phyloP scores from a whole-genome alignment of 495 filamentous ascomycete species.

The Cercophora samala region DNA sequence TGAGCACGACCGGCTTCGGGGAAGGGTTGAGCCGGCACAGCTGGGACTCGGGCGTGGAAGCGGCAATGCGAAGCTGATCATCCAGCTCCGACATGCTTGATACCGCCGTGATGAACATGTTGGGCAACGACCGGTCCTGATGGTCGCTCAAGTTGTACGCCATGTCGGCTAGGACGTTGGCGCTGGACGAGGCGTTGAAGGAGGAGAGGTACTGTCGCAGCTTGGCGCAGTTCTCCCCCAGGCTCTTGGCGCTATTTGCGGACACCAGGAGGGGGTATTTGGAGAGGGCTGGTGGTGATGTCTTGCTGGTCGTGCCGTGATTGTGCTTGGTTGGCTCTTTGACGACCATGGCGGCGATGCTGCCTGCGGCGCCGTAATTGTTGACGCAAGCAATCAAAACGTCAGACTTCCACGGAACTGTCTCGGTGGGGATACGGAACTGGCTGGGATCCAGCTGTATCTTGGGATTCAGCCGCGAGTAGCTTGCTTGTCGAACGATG shows the following conservation, averaged over 20 bases:
- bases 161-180: not conserved
- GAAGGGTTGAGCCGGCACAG: not conserved
- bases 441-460: constrained; percentile 36
- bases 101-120: no score
- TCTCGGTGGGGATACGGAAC: constrained; percentile 36
- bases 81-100: not conserved
- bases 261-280: constrained; percentile 12
- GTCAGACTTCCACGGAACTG: constrained; percentile 34
- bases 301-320: constrained; percentile 37
- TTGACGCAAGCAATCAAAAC: constrained; percentile 26
- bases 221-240: not conserved
- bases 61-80: constrained; percentile 1
- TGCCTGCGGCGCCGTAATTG: constrained; percentile 32
- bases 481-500: not conserved
- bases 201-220: not conserved
- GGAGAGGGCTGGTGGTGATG: constrained; percentile 11
- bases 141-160: not conserved
- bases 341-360: constrained; percentile 23
- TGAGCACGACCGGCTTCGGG: constrained; percentile 44
- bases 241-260: not conserved
- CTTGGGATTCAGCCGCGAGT: constrained; percentile 37
- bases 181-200: constrained; percentile 28
- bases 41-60: constrained; percentile 6
- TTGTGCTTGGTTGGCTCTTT: constrained; percentile 28
- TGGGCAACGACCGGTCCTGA: not conserved